These are phyloP conservation scores for Cryphonectria naterciae DNA, from an alignment of 2,329 filamentous ascomycete species.

Conservation along the genomic window DNA sequence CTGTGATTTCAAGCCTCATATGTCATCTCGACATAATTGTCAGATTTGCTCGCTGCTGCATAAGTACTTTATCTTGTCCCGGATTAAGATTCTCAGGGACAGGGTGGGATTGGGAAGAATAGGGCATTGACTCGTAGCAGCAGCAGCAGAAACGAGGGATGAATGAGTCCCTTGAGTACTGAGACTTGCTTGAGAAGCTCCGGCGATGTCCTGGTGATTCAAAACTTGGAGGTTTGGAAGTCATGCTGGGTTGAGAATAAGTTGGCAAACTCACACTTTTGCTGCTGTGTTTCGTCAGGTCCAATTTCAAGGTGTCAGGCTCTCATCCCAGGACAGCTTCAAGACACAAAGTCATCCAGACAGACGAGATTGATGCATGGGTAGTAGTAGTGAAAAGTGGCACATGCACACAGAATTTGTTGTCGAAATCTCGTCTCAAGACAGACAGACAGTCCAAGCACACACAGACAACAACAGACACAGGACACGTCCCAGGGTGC, in stretches of 20 bases:
- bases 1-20: not conserved
- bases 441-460: not conserved
- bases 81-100: not conserved
- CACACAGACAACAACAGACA: not conserved
- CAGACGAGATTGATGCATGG: not conserved
- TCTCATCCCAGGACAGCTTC: not conserved
- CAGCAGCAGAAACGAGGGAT: not conserved
- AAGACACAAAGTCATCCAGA: not conserved
- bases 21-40: not conserved
- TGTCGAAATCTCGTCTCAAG: not conserved
- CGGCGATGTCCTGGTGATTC: not conserved
- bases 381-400: not conserved
- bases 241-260: not conserved
- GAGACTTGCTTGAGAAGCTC: not conserved
- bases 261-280: not conserved
- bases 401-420: not conserved
- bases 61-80: not conserved
- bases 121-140: not conserved
- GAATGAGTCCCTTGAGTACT: not conserved
- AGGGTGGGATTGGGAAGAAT: not conserved
- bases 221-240: not conserved
- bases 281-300: not conserved
- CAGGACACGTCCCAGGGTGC: conserved; percentile 6
- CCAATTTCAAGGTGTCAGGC: not conserved
- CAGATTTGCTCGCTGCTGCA: not conserved